Base-by-base conservation (phyloP, 2,329 filamentous ascomycete species). In the Epichloe typhina region DNA sequence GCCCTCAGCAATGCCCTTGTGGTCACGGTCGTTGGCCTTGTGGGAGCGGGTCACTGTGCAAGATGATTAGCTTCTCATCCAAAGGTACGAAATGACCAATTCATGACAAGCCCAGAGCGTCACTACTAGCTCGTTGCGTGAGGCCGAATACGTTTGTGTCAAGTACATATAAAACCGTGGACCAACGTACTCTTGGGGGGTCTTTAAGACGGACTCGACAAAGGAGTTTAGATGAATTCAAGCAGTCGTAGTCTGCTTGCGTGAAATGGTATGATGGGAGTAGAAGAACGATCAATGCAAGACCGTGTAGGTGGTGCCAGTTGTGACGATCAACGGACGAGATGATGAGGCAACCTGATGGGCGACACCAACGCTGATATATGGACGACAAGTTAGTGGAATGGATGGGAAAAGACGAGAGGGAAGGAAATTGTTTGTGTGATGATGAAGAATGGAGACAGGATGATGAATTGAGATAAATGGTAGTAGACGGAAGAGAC, bases 21-120 rank as follows among this genome's bases (percentile, higher is more conserved):
- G 86, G 76, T 94, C 86, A 72, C 90, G 90, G 71, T 95, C 88
- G 73, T 89, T 95, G 75, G 77, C 80, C 77, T 97, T 98, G 81
- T 91, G 88, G 58, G 91, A 94, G 68, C 93, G 91, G 74, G 93
- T 96, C 91, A 98, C 90, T 95, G 60, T 13, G 13, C 15, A 26
- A 5, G 17, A 23, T 15, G 38, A 26, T 49, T 37, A 49, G 47
- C 9, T 2, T 5, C 15, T 5, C 13, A 39, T 26, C 5, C 8
- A 31, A 31, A 31, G 26, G 4, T 31, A 31, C 26, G 26, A 9
- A 4, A 26, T 11, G 33, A n/a, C 19, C 13, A 15, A 26, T 7
- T 47, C 12, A 7, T 26, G 6, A 26, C 17, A 13, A 21, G 2
- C 4, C 12, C 31, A 37, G 33, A 23, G 12, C 36, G 33, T 2